Evolutionary conservation across 257 asterid species (phyloP).

Genomic region (Rauvolfia tetraphylla): DNA sequence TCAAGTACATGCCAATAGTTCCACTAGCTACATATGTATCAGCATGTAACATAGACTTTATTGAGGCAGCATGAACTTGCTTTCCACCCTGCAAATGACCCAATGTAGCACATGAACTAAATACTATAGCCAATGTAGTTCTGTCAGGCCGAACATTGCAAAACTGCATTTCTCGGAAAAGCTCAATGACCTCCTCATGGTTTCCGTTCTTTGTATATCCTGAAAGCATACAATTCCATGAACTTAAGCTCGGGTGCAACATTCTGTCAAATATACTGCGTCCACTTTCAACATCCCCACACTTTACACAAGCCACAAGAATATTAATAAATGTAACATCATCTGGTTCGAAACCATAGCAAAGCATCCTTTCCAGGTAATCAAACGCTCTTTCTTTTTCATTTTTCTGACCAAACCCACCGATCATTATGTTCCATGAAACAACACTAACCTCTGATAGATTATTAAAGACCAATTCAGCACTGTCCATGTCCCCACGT

Average conservation of each 20-base stretch:
- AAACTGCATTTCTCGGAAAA: constrained; percentile 67
- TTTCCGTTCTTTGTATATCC: constrained; percentile 54
- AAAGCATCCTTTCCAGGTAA: constrained; percentile 49
- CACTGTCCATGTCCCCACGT: constrained; percentile 49
- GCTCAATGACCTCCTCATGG: constrained; percentile 44
- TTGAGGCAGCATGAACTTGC: constrained; percentile 52
- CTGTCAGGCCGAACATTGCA: constrained; percentile 48
- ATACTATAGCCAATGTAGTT: constrained; percentile 55
- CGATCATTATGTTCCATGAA: constrained; percentile 80
- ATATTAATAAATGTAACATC: constrained; percentile 53
- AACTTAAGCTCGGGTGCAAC: constrained; percentile 48
- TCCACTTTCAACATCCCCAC: constrained; percentile 56
- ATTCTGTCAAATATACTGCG: constrained; percentile 45
- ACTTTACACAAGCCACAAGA: constrained; percentile 59
- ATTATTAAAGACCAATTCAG: constrained; percentile 48
- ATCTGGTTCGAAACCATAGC: constrained; percentile 54
- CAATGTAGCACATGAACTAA: constrained; percentile 54
- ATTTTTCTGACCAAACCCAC: constrained; percentile 52
- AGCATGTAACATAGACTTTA: constrained; percentile 31
- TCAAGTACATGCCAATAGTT: constrained; percentile 61
- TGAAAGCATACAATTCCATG: constrained; percentile 69
- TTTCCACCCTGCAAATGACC: constrained; percentile 56
- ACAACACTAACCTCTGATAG: constrained; percentile 51
- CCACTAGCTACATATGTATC: constrained; percentile 63
- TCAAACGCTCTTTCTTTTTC: constrained; percentile 37